A percentile compares a stretch with the other conserved stretches of the same genome.
These are phyloP conservation scores for Panaeolus cyanescens DNA, from an alignment of 768 basidiomycete genomes.

Conservation along the genomic window DNA sequence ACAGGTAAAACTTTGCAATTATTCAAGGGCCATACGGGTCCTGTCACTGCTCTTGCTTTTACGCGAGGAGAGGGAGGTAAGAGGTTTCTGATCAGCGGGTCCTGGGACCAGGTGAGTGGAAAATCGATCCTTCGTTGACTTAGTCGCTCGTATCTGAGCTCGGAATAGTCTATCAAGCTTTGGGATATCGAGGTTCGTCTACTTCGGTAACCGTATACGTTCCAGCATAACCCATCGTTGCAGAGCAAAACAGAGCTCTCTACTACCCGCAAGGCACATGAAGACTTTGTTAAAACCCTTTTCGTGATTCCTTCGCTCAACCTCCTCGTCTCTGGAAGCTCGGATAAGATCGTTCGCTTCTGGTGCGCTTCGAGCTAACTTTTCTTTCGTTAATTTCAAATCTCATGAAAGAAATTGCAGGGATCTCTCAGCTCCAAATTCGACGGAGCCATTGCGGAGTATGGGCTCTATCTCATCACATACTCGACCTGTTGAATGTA, in stretches of 20 bases:
- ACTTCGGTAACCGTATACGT: conserved; percentile 1
- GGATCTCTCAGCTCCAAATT: conserved; percentile 58
- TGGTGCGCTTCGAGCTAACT: conserved; percentile 61
- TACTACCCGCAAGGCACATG: conserved; percentile 70
- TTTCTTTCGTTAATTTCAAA: background rate
- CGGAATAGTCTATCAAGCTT: conserved; percentile 73
- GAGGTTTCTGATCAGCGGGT: conserved; percentile 78
- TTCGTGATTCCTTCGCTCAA: conserved; percentile 65
- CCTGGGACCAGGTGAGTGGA: conserved; percentile 82
- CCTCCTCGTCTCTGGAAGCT: conserved; percentile 83
- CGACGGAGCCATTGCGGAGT: conserved; percentile 45
- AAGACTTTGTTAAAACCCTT: conserved; percentile 89
- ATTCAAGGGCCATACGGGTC: conserved; percentile 85
- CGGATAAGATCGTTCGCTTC: conserved; percentile 85
- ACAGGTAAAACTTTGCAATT: conserved; percentile 76
- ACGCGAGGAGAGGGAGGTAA: conserved; percentile 37
- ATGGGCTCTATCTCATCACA: conserved; percentile 80
- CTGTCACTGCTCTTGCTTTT: conserved; percentile 84
- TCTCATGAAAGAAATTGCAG: conserved; percentile 33
- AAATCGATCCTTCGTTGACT: background rate
- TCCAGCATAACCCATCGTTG: background rate
- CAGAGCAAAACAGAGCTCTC: conserved; percentile 60
- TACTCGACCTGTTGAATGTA: conserved; percentile 82
- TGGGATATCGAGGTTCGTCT: conserved; percentile 77
- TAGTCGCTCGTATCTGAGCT: conserved; percentile 4